Base-by-base conservation (phyloP, 192 early-diverging fungal species). In the Backusella morwellensis region DNA sequence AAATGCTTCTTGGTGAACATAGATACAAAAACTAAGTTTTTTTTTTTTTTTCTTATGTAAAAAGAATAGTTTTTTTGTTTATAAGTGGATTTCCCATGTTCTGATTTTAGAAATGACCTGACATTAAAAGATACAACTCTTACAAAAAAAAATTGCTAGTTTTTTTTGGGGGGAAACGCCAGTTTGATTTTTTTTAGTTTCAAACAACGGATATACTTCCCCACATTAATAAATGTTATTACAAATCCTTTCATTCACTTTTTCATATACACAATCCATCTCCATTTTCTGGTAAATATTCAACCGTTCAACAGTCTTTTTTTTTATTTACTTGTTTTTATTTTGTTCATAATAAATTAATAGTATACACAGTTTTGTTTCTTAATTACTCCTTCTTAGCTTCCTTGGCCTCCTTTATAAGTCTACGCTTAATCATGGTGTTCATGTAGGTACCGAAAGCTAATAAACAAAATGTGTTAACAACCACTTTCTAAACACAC, bases 361-460 rank as follows among this genome's bases (percentile, higher is more conserved):
- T 63, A 63, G 56, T 63, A 63, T 63, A 63, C 56, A 63, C 56
- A 63, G 23, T 63, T 26, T 26, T 14, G n/a, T 63, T 23, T 59
- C 9, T 29, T 29, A 9, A 26, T 63, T 63, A 63, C 56, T 63
- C 23, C 56, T 63, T 63, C 56, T 70, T 38, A 12, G 68, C 44
- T 19, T 72, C 75, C 41, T 75, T 67, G 41, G 76, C 80, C 26
- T 77, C 26, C 35, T 59, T 76, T 21, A 81, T 75, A 38, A 75
- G 74, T 66, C 70, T 83, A 35, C 72, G 69, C 89, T 96, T 96
- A 78, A 91, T 90, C 79, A 86, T 81, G 63, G 90, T 93, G 85
- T 95, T 95, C 69, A 92, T 85, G 56, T 92, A 93, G 15, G 90
- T 90, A 75, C 92, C 92, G 80, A 93, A 93, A 68, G 80, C 82